phyloP scores from a whole-genome alignment of 2,329 filamentous ascomycete species.

The Penicillium freii region DNA sequence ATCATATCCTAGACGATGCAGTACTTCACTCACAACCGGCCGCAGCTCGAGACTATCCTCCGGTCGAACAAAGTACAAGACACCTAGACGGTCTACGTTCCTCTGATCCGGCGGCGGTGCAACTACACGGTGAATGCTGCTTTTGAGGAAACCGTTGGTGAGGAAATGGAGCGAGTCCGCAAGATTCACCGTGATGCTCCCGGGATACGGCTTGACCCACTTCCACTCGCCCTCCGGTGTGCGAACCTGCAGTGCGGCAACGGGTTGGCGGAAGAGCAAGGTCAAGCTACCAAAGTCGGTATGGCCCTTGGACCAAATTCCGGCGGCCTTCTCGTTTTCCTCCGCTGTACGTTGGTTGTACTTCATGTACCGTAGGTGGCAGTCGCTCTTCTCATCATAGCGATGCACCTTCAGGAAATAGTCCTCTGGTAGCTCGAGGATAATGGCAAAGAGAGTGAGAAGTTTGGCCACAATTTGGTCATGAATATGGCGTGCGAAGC shows the following conservation, averaged over 20 bases:
- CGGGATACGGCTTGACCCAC: constrained; percentile 49
- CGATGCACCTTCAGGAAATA: constrained; percentile 55
- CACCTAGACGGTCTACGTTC: constrained; percentile 38
- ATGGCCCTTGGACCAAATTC: constrained; percentile 50
- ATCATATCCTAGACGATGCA: constrained; percentile 33
- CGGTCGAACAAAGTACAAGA: constrained; percentile 49
- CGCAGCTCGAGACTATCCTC: constrained; percentile 29
- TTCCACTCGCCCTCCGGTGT: constrained; percentile 49
- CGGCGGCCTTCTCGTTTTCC: constrained; percentile 45
- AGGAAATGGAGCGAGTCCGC: constrained; percentile 50
- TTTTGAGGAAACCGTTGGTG: constrained; percentile 51
- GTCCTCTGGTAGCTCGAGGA: constrained; percentile 58
- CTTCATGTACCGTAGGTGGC: constrained; percentile 61
- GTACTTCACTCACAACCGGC: constrained; percentile 26
- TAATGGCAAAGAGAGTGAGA: constrained; percentile 43
- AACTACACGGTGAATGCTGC: constrained; percentile 47
- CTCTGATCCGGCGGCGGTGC: constrained; percentile 48
- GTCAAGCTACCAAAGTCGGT: constrained; percentile 58
- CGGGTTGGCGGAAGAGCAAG: constrained; percentile 56
- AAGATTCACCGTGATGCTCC: constrained; percentile 51
- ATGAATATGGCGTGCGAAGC: constrained; percentile 17
- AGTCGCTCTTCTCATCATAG: constrained; percentile 58
- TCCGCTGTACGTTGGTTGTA: constrained; percentile 51
- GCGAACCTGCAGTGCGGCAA: constrained; percentile 56
- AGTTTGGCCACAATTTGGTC: constrained; percentile 15